Conservation (phyloP, 1,284 basidiomycete genomes). For the Rhodotorula mucilaginosa region DNA sequence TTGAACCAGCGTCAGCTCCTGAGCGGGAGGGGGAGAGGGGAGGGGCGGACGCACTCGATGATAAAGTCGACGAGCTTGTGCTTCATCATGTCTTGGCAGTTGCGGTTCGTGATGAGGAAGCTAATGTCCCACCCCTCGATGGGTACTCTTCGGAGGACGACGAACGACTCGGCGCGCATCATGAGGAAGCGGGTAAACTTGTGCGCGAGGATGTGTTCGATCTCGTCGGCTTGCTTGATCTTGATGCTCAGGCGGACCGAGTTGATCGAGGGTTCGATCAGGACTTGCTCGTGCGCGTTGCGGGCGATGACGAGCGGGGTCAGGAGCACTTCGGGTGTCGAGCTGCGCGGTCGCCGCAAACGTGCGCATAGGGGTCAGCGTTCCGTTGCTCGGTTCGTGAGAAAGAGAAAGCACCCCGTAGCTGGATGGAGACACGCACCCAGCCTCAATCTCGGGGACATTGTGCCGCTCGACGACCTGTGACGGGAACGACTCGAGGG, state of each 20-base stretch:
- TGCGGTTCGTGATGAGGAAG: slow-evolving; percentile 96
- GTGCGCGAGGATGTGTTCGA: slow-evolving; percentile 93
- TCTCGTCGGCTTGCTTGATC: slow-evolving; percentile 99
- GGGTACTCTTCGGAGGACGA: slow-evolving; percentile 91
- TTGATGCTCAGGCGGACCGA: slow-evolving; percentile 93
- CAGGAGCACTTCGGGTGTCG: slow-evolving; percentile 88
- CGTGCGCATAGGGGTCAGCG: neutral
- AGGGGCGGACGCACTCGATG: slow-evolving; percentile 66
- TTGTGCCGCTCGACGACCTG: slow-evolving; percentile 97
- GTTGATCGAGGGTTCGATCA: slow-evolving; percentile 96
- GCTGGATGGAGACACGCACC: slow-evolving; percentile 56
- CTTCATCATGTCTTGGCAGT: slow-evolving; percentile 96
- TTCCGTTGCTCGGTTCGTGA: too few relatives aligned
- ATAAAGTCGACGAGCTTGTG: slow-evolving; percentile 99
- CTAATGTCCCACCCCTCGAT: slow-evolving; percentile 97
- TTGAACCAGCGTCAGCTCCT: neutral
- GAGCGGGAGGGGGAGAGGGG: neutral
- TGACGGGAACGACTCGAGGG: slow-evolving; percentile 94
- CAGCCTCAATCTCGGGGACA: slow-evolving; percentile 86
- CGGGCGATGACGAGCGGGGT: slow-evolving; percentile 90
- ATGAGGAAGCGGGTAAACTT: slow-evolving; percentile 99
- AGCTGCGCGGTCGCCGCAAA: slow-evolving; percentile 48
- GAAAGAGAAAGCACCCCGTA: too few relatives aligned
- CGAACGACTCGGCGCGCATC: slow-evolving; percentile 95
- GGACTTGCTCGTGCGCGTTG: slow-evolving; percentile 92